A percentile compares a stretch with the other conserved stretches of the same genome.
phyloP scores from a whole-genome alignment of 768 basidiomycete species.

The Suillus subaureus region DNA sequence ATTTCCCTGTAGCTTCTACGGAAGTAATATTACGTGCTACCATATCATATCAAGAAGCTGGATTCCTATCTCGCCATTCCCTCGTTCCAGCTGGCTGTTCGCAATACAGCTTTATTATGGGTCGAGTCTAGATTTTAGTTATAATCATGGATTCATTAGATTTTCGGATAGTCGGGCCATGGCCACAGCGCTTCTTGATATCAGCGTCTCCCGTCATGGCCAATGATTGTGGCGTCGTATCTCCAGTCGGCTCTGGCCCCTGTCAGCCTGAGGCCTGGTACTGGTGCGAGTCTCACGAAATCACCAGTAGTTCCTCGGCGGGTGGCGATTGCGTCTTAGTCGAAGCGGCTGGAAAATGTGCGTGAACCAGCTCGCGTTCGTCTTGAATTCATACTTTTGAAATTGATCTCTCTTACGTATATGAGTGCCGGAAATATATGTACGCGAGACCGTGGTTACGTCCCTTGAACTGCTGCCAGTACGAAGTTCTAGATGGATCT shows the following conservation, averaged over 20 bases:
- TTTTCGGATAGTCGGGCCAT: conserved; percentile 50
- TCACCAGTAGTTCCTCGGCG: not conserved
- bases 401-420: not conserved
- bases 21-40: conserved; percentile 22
- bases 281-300: not conserved
- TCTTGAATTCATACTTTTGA: not conserved
- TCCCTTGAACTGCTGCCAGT: not conserved
- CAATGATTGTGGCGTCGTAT: conserved; percentile 63
- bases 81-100: not conserved
- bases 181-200: conserved; percentile 55
- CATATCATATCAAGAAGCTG: conserved; percentile 8
- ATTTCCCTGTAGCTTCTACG: conserved; percentile 20
- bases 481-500: not conserved
- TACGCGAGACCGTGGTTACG: not conserved
- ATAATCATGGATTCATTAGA: conserved; percentile 44
- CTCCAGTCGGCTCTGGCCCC: not conserved
- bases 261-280: not conserved
- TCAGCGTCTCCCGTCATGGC: conserved; percentile 44
- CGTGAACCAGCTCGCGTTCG: not conserved
- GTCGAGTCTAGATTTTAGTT: not conserved
- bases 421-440: not conserved
- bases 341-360: not conserved
- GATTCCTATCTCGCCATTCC: not conserved
- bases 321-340: not conserved
- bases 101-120: not conserved